Evolutionary conservation across 1,284 basidiomycete genomes (phyloP), one percentile per base, ranked within the genome.

Genomic region (Fomitopsis schrenkii): DNA sequence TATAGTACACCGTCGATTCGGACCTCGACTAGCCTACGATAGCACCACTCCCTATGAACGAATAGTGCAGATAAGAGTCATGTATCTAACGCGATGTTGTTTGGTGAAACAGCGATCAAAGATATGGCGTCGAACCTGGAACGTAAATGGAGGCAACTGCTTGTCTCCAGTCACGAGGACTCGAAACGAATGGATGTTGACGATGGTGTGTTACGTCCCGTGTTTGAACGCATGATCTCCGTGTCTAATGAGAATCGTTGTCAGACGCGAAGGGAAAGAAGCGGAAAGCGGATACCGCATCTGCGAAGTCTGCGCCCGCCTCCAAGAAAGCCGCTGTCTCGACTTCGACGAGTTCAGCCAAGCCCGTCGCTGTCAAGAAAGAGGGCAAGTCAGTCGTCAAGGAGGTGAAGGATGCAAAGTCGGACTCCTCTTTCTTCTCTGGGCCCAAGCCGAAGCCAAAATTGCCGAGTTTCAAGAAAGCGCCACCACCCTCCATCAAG

Each of bases 121-220:
- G 91, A 93, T 79, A 90, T 93, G 88, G 91, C 91, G 70, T 84
- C 84, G 72, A 92, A 91, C 77, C 80, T 93, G 77, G 89, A 91
- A 77, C 84, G 83, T 71, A 86, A 85, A 78, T 93, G 91, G 91
- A 84, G 88, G 65, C 77, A 79, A 65, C 75, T 91, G 74, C 76
- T 88, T 58, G 71, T 77, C 63, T 68, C 62, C 26, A 61, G 57
- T 59, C 62, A 63, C 64, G 67, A 67, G 59, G 66, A 68, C 56
- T 74, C 75, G 74, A 84, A 81, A 74, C 72, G 72, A 69, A 72
- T 63, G 70, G 79, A 82, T 67, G 77, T 65, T 61, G 82, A 83
- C 67, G 88, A 91, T 80, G 90, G 90, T 92, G 75, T 77, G 90
- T 88, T 82, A 85, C 71, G 83, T 78, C 80, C 38, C 79, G 74